phyloP scores from a whole-genome alignment of 2,329 filamentous ascomycete species.

The Exophiala bonariae region DNA sequence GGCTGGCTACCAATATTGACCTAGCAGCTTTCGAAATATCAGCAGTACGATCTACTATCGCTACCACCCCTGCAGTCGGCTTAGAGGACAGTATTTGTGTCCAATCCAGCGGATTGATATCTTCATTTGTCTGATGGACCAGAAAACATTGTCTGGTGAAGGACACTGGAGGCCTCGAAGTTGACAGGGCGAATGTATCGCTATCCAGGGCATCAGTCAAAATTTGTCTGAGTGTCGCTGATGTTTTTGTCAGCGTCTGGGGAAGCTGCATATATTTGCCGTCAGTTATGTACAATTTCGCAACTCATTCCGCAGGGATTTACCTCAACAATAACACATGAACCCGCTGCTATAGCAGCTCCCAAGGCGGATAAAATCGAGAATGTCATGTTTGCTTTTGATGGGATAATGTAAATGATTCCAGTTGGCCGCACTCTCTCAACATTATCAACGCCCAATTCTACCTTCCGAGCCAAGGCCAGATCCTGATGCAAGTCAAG shows the following conservation, averaged over 20 bases:
- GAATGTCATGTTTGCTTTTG: slow-evolving; percentile 34
- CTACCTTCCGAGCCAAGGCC: not conserved
- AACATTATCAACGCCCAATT: slow-evolving; percentile 6
- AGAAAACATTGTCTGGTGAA: slow-evolving; percentile 32
- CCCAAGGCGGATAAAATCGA: slow-evolving; percentile 34
- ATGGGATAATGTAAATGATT: slow-evolving; percentile 34
- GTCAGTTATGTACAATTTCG: slow-evolving; percentile 23
- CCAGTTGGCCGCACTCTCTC: slow-evolving; percentile 3
- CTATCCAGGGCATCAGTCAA: slow-evolving; percentile 44
- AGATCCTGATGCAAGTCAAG: slow-evolving; percentile 32
- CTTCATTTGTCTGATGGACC: slow-evolving; percentile 31
- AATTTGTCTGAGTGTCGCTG: slow-evolving; percentile 28
- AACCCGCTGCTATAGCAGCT: slow-evolving; percentile 39
- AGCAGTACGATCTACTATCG: slow-evolving; percentile 62
- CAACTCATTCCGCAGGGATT: slow-evolving; percentile 18
- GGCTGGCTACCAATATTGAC: slow-evolving; percentile 54
- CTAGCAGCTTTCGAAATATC: slow-evolving; percentile 55
- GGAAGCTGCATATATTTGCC: slow-evolving; percentile 9
- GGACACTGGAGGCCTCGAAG: slow-evolving; percentile 31
- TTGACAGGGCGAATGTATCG: slow-evolving; percentile 50
- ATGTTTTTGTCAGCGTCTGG: slow-evolving; percentile 8
- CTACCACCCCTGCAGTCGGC: slow-evolving; percentile 43
- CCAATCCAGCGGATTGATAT: slow-evolving; percentile 31
- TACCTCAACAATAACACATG: slow-evolving; percentile 38
- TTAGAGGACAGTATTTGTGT: slow-evolving; percentile 27